Conservation (phyloP, 768 basidiomycete genomes). For the Clathrus columnatus region DNA sequence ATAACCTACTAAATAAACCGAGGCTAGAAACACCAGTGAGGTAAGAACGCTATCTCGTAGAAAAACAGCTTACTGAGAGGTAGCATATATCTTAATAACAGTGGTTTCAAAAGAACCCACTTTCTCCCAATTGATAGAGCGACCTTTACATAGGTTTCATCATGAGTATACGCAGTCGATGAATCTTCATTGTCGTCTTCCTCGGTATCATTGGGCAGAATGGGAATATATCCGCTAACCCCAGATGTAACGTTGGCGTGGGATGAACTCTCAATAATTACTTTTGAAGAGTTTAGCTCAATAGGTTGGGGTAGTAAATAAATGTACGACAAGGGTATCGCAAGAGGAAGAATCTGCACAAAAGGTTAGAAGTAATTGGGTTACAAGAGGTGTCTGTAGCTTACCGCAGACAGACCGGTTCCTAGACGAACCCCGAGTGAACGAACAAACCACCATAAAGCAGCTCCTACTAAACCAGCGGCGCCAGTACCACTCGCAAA, state of each 20-base stretch:
- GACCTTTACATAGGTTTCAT: slow-evolving; percentile 32
- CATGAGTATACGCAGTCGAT: neutral
- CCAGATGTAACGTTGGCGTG: slow-evolving; percentile 16
- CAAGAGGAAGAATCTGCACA: slow-evolving; percentile 75
- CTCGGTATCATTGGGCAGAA: slow-evolving; percentile 25
- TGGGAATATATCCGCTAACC: slow-evolving; percentile 24
- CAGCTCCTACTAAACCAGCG: slow-evolving; percentile 87
- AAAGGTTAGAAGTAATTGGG: neutral
- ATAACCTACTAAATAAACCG: slow-evolving; percentile 49
- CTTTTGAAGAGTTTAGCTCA: slow-evolving; percentile 37
- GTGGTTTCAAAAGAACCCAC: slow-evolving; percentile 68
- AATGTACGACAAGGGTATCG: slow-evolving; percentile 70
- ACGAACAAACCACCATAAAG: slow-evolving; percentile 91
- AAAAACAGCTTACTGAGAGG: slow-evolving; percentile 62
- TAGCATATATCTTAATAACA: slow-evolving; percentile 82
- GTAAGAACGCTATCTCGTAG: neutral
- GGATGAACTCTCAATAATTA: slow-evolving; percentile 32
- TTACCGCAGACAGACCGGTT: slow-evolving; percentile 73
- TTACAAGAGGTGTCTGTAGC: slow-evolving; percentile 19
- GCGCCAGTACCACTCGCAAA: slow-evolving; percentile 94
- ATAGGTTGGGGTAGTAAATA: slow-evolving; percentile 62
- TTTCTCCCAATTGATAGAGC: slow-evolving; percentile 67
- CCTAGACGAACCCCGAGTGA: slow-evolving; percentile 76
- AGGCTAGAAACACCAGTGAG: too few species aligned
- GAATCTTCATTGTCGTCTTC: slow-evolving; percentile 16